Base-by-base conservation (phyloP, 148 eudicot species). In the Silene conica region DNA sequence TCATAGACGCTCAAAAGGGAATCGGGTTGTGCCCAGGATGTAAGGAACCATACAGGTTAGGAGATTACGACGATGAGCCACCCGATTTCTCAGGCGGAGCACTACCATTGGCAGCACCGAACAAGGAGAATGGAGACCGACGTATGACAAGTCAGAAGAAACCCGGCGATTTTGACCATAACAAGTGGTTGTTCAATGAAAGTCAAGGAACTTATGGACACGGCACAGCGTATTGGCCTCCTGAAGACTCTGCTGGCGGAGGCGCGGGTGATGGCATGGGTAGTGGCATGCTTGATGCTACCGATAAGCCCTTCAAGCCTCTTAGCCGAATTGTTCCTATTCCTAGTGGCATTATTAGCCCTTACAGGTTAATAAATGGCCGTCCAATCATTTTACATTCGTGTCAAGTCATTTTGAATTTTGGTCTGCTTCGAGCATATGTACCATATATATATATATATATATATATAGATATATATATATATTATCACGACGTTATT, bases 21-120 rank as follows among this genome's bases (percentile, higher is more conserved):
- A 85, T 75, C 2, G 92, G 93, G 18, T 26, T 90, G n/a, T 92
- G 96, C 71, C 98, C 96, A 14, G 96, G 98, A 71, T 92, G 96
- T 80, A 92, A 89, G 82, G 96, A 88, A 67, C 85, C 89, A 1
- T 92, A 92, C 75, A 92, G 81, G 73, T 41, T 50, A 1, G 87
- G 79, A 5, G 94, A 92, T 26, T 77, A 63, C 20, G 89, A 86
- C 52, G 89, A 86, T 26, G 90, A 88, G 0, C 73, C 28, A 8
- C 86, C 87, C 0, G 82, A 81, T 22, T 90, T 75, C 68, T 76
- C 86, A 0, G 63, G 70, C 1, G 89, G 89, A 14, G 90, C 93
- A 2, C 81, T 90, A 21, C 87, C 89, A 13, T 78, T 89, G 68
- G 90, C 92, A 3, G 91, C 86, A 10, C 88, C 85, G 0, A 83